phyloP scores from a whole-genome alignment of 2,329 filamentous ascomycete genomes.

The Incumbomyces delicatus region DNA sequence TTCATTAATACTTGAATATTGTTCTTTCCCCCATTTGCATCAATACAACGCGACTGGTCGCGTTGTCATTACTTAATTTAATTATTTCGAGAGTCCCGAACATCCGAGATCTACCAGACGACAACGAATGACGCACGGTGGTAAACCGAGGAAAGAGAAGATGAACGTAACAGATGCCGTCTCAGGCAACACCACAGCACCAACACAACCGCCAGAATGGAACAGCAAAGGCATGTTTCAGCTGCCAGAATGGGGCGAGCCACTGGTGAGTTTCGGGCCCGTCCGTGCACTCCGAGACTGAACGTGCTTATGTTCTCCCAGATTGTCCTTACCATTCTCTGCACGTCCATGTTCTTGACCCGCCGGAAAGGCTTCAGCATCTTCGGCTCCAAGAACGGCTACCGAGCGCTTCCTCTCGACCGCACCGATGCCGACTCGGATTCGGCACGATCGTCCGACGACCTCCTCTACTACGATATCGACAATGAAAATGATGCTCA shows the following conservation, averaged over 20 bases:
- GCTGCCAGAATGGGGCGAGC: conserved; percentile 19
- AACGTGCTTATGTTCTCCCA: conserved; percentile 16
- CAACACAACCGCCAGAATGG: conserved; percentile 18
- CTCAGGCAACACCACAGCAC: conserved; percentile 12
- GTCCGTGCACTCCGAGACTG: not conserved
- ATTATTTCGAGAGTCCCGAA: no score
- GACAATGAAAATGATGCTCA: conserved; percentile 17
- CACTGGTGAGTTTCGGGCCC: conserved; percentile 10
- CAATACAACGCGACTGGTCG: not conserved
- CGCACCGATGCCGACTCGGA: conserved; percentile 22
- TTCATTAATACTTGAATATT: not conserved
- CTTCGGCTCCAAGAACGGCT: conserved; percentile 23
- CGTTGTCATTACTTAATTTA: not conserved
- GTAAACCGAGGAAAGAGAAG: not conserved
- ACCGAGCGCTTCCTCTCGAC: conserved; percentile 16
- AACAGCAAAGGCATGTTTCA: conserved; percentile 21
- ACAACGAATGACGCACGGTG: not conserved
- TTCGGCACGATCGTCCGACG: conserved; percentile 30
- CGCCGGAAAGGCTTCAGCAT: conserved; percentile 37
- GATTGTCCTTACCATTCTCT: conserved; percentile 43
- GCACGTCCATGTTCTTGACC: conserved; percentile 40
- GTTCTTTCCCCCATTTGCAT: not conserved
- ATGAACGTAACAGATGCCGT: not conserved
- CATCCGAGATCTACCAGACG: not conserved
- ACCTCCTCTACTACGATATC: conserved; percentile 24